Base-by-base conservation (phyloP, 305 asterid genomes). In the Solanum hybrid region DNA sequence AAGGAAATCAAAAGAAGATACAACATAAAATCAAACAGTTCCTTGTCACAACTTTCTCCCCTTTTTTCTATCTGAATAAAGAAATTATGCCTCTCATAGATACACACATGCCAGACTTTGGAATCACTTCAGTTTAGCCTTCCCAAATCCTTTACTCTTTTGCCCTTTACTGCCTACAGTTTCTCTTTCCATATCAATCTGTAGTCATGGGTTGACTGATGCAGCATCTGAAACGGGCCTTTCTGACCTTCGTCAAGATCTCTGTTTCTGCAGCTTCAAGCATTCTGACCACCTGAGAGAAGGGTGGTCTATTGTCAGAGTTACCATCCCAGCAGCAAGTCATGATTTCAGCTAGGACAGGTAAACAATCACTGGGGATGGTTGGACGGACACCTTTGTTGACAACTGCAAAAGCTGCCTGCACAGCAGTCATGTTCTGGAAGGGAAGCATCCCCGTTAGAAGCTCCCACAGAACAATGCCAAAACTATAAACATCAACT, bases 161-260 rank as follows among this genome's bases (percentile, higher is more conserved):
- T 89, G 89, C 88, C 90, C 93, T 91, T 26, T 89, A 87, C 90
- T 42, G 90, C 92, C 86, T 87, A 89, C 90, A 80, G 87, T 89
- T 81, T 75, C 71, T 77, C 64, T 37, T 74, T 86, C 71, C 31
- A 61, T 39, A 46, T 93, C 95, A 97, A 92, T 97, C 98, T 39
- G 91, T 93, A 86, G 99, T 97, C 97, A 95, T 97, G 4, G 99
- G 99, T 77, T 92, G 97, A 88, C 95, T 95, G 86, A 96, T 92
- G 94, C 99, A 97, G 97, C 99, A 97, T 95, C 99, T 95, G 97
- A 97, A 97, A 90, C 99, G 99, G 20, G 99, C 99, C 92, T 96
- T 97, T 86, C 99, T 92, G 87, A 95, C 99, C 1, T 93, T 96
- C 0, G 98, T 96, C 98, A 97, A 91, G 83, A 97, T 94, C 95